These are phyloP conservation scores for Heracleum sosnowskyi DNA, from an alignment of 129 eudicot genomes.

Conservation along the genomic window DNA sequence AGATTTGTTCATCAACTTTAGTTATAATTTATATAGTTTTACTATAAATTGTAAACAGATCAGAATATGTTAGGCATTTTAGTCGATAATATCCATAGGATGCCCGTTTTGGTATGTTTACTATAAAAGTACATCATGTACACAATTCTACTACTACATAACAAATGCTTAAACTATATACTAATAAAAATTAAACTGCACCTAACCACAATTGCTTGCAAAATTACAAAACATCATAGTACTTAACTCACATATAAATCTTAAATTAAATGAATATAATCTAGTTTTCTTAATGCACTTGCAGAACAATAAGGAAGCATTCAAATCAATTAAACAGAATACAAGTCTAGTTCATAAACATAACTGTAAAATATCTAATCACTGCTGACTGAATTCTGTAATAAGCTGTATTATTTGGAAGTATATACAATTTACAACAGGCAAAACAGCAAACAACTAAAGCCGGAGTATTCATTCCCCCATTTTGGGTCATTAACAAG, in stretches of 20 bases:
- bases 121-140: not conserved
- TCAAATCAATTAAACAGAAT: not conserved
- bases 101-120: not conserved
- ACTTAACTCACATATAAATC: not conserved
- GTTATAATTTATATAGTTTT: not conserved
- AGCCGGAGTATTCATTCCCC: not conserved
- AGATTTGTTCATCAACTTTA: not conserved
- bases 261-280: not conserved
- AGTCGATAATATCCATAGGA: not conserved
- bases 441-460: not conserved
- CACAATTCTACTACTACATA: not conserved
- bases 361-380: not conserved
- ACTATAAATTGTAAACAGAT: not conserved
- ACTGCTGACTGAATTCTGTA: not conserved
- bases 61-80: not conserved
- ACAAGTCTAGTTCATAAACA: not conserved
- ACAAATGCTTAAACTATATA: not conserved
- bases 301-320: not conserved
- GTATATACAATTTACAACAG: constrained; percentile 1
- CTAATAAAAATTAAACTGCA: no score
- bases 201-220: no score
- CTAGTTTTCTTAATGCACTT: not conserved
- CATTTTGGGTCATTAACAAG: not conserved
- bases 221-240: not conserved
- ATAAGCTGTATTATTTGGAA: not conserved